phyloP scores from a whole-genome alignment of 2,329 filamentous ascomycete species.

The Verticillium nubilum region DNA sequence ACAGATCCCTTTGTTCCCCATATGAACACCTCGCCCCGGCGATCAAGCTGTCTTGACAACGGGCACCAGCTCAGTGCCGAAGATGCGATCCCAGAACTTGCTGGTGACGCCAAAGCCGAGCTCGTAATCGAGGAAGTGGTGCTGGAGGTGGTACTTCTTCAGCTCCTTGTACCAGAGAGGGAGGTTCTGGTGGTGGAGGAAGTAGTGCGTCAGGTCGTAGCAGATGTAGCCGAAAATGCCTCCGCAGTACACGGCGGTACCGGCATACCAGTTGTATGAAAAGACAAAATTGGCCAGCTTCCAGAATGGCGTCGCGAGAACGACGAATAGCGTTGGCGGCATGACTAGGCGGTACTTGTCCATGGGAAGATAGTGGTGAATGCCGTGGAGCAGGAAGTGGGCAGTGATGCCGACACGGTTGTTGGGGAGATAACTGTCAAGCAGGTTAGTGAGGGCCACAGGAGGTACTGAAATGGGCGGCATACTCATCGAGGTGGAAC shows the following conservation, averaged over 20 bases:
- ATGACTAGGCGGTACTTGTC: conserved; percentile 95
- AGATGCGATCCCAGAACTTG: conserved; percentile 90
- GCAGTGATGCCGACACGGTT: conserved; percentile 80
- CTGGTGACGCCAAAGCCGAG: conserved; percentile 96
- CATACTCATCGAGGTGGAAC: conserved; percentile 90
- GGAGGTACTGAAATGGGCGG: conserved; percentile 12
- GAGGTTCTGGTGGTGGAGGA: conserved; percentile 91
- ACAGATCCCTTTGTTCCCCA: background rate
- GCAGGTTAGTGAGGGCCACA: conserved; percentile 20
- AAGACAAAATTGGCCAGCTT: conserved; percentile 80
- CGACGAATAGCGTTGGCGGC: conserved; percentile 83
- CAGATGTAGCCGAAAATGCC: conserved; percentile 93
- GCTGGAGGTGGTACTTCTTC: conserved; percentile 96
- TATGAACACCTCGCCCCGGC: background rate
- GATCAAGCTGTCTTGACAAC: conserved; percentile 29
- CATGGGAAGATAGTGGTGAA: conserved; percentile 99
- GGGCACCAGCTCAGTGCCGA: conserved; percentile 71
- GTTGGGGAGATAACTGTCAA: conserved; percentile 73
- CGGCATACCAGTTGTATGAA: conserved; percentile 79
- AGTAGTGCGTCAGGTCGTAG: conserved; percentile 98
- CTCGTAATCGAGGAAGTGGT: conserved; percentile 97
- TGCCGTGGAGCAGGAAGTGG: conserved; percentile 92
- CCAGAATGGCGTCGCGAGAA: conserved; percentile 86
- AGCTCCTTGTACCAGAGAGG: conserved; percentile 84
- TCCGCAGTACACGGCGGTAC: conserved; percentile 73